Base-by-base conservation (phyloP, 2,329 filamentous ascomycete genomes). In the Trichoderma sp. region DNA sequence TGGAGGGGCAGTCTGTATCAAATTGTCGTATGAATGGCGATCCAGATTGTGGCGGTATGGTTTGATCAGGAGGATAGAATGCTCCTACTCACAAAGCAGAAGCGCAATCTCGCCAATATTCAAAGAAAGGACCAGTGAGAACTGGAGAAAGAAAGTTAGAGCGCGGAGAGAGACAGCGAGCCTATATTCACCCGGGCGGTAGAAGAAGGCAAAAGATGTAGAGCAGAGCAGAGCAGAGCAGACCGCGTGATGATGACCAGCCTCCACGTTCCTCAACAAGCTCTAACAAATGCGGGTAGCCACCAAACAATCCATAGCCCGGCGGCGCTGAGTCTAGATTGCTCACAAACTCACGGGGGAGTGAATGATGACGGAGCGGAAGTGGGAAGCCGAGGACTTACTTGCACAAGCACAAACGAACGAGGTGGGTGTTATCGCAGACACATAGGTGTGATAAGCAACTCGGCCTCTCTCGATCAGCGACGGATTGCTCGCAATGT, bases 221-320 rank as follows among this genome's bases (percentile, higher is more conserved):
- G 35, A 33, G 31, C n/a, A 53, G 5, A 18, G 38, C 38, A 41
- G 5, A 41, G 16, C 38, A 35, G 24, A 31, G 35, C 50, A 75
- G 77, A 76, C 78, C 77, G 75, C 78, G 78, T 79, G 78, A 78
- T 76, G 53, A 63, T 38, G 68, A 11, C 71, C 71, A 73, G 60
- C 69, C 60, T 73, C 60, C 69, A 73, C 69, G 69, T 73, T 73
- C 69, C 69, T 65, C 38, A 53, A 38, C 66, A 21, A 21, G 60
- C 60, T 65, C 71, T 71, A 64, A 38, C 41, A 73, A 65, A 71
- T 77, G 75, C 69, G 69, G 69, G 69, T 75, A 64, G 71, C 76
- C 77, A 75, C 73, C 77, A 77, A 73, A 76, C 77, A 60, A 73
- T 31, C 71, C 62, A 41, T 35, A 63, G 14, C 29, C n/a, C 14